Evolutionary conservation across 2,329 filamentous ascomycete genomes (phyloP).

Genomic region (Cladosporium cucumerinum): DNA sequence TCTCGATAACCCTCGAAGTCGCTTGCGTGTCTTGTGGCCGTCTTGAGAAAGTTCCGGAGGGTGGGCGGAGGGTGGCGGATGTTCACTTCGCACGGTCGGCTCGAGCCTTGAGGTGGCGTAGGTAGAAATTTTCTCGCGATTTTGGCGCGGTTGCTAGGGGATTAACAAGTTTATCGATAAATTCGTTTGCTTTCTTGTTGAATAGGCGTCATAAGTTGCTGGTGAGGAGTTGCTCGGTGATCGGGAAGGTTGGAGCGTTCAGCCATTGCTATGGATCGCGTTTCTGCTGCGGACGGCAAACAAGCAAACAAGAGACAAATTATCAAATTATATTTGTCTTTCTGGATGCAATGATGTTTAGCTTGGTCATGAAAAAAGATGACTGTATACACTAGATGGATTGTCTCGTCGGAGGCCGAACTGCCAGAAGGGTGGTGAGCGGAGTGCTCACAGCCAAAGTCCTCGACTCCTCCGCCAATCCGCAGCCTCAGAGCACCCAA

Average conservation of each 20-base stretch:
- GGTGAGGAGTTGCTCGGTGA: not conserved
- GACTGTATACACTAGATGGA: not conserved
- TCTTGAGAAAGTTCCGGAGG: not conserved
- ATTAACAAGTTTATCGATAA: not conserved
- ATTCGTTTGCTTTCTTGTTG: not conserved
- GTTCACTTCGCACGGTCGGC: not conserved
- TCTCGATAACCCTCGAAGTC: not conserved
- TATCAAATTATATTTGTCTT: not conserved
- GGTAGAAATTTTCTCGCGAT: not conserved
- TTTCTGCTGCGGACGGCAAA: not conserved
- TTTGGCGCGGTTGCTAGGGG: not conserved
- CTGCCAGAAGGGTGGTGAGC: not conserved
- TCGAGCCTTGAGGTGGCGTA: not conserved
- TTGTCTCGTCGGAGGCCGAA: not conserved
- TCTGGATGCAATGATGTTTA: not conserved
- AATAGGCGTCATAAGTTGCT: not conserved
- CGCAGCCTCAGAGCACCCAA: not conserved
- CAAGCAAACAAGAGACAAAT: not conserved
- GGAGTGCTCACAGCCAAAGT: not conserved
- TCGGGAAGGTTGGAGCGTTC: not conserved
- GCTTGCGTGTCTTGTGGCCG: not conserved
- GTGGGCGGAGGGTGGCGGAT: not conserved
- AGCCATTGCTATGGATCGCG: not conserved
- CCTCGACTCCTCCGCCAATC: not conserved
- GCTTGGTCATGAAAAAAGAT: not conserved